A percentile compares a stretch with the other conserved stretches of the same genome.
These are phyloP conservation scores for Aspergillus tubingensis DNA, from an alignment of 2,329 filamentous ascomycete genomes.

Conservation along the genomic window DNA sequence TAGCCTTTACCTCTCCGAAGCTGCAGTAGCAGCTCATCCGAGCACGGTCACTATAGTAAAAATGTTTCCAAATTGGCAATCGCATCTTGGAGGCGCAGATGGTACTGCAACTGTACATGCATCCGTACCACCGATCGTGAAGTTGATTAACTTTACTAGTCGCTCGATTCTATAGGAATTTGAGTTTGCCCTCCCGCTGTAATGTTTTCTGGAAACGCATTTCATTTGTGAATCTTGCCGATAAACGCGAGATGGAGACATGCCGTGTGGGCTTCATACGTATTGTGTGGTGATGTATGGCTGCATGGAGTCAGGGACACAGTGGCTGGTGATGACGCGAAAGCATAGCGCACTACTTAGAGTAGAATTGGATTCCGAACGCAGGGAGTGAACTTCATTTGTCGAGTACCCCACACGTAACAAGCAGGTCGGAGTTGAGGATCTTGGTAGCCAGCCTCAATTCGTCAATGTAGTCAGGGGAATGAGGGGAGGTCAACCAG, in stretches of 20 bases:
- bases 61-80: not conserved
- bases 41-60: too few species aligned
- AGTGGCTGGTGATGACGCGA: not conserved
- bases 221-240: conserved; percentile 2
- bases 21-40: too few species aligned
- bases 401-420: not conserved
- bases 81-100: not conserved
- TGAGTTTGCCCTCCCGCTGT: not conserved
- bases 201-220: not conserved
- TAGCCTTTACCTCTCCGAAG: too few species aligned
- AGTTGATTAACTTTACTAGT: conserved; percentile 2
- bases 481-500: not conserved
- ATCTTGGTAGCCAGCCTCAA: not conserved
- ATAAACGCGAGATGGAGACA: not conserved
- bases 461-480: not conserved
- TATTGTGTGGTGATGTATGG: not conserved
- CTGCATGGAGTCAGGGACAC: not conserved
- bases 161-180: not conserved
- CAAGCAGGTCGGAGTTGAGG: not conserved
- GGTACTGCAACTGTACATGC: not conserved
- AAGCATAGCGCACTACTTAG: not conserved
- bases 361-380: not conserved
- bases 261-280: not conserved
- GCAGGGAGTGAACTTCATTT: not conserved
- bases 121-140: not conserved